Evolutionary conservation across 176 grass and related monocot species (phyloP), one percentile per base, ranked within the genome.

Genomic region (Oryza punctata): DNA sequence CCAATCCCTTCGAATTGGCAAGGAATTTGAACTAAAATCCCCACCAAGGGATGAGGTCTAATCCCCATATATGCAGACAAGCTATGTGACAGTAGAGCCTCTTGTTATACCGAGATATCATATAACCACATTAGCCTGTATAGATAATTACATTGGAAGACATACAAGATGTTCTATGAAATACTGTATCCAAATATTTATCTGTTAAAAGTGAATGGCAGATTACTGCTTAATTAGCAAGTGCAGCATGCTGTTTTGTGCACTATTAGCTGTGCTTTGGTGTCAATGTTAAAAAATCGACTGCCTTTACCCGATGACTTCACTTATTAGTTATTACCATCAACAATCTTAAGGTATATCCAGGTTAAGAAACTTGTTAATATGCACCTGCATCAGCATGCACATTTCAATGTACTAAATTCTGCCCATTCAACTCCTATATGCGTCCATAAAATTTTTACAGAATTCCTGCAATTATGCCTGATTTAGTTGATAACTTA

Each of bases 401-500:
- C 57, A 24, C 57, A 24, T 70, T 21, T 18, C 65, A 52, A 30
- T 49, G 41, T 14, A 65, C 26, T 57, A 52, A 65, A 54, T 78
- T 65, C 60, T 19, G 5, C 59, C 52, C 2, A 18, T 73, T 61
- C 57, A 61, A 61, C 0, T 24, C 21, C 21, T 61, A 24, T 72
- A 10, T 72, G 41, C 4, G 69, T 65, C 30, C 29, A 8, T 71
- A 76, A n/a, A 77, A 81, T 10, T 28, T 81, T 43, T 78, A 78
- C 43, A 65, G 35, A 16, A 57, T 54, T 65, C 33, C 54, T 19
- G n/a, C 80, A 61, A 21, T 30, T 25, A 52, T 57, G 16, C 32
- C 35, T 11, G 37, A 18, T 84, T 76, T 79, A 41, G 59, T 65
- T 67, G 69, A 19, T 37, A 59, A 65, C n/a, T 84, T 70, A 5